Evolutionary conservation across 495 filamentous ascomycete genomes (phyloP).

Genomic region (Rostrohypoxylon terebratum): DNA sequence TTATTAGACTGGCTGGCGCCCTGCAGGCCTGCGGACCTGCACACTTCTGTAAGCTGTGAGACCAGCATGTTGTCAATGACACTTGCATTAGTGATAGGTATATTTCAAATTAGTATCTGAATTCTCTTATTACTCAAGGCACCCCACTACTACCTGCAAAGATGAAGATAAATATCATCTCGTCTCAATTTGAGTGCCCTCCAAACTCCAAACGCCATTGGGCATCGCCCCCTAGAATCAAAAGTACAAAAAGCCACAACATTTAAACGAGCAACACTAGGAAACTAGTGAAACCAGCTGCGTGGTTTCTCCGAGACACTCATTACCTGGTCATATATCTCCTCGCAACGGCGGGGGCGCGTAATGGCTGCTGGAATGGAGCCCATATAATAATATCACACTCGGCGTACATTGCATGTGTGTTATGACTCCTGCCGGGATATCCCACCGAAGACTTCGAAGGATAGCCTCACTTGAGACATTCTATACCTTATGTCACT

Average conservation of each 20-base stretch:
- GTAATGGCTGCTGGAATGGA: slow-evolving; percentile 5
- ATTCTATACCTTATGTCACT: not conserved
- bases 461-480: not conserved
- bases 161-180: not conserved
- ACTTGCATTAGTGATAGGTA: not conserved
- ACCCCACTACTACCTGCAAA: not conserved
- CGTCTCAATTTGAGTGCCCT: not conserved
- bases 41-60: not conserved
- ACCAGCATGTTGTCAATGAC: slow-evolving; percentile 1
- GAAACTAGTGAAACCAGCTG: slow-evolving; percentile 3
- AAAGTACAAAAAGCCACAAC: not conserved
- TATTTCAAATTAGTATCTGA: not conserved
- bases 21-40: too few relatives aligned
- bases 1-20: too few relatives aligned
- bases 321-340: not conserved
- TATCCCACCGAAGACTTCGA: not conserved
- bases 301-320: slow-evolving; percentile 9
- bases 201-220: not conserved
- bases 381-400: not conserved
- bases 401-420: not conserved
- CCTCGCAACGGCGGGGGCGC: not conserved
- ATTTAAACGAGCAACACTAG: not conserved
- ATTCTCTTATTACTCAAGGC: not conserved
- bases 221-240: not conserved
- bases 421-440: not conserved